Conservation (phyloP, 352 stramenopile genomes). For the Pythium myriotylum region DNA sequence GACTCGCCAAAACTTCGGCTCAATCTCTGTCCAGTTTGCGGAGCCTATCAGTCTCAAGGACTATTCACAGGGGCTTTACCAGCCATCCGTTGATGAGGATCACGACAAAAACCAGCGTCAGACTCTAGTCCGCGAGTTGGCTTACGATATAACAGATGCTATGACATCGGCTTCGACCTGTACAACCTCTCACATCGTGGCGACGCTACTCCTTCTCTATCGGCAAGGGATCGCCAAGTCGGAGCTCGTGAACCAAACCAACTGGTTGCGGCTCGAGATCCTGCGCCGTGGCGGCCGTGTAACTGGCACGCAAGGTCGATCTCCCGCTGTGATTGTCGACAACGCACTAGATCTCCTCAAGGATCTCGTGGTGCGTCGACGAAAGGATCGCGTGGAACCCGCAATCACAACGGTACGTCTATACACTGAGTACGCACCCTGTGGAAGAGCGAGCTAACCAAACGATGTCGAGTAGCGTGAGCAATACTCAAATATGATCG, state of each 20-base stretch:
- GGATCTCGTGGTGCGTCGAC: slow-evolving; percentile 68
- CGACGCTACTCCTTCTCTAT: slow-evolving; percentile 76
- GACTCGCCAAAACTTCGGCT: slow-evolving; percentile 81
- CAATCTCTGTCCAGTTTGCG: slow-evolving; percentile 79
- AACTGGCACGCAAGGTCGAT: slow-evolving; percentile 68
- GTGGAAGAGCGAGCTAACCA: background rate
- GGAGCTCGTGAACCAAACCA: slow-evolving; percentile 69
- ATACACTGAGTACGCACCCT: background rate
- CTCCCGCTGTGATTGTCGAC: slow-evolving; percentile 65
- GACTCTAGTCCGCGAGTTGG: slow-evolving; percentile 61
- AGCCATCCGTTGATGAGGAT: background rate
- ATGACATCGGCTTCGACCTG: slow-evolving; percentile 73
- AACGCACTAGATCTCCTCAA: slow-evolving; percentile 64
- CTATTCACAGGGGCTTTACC: slow-evolving; percentile 28
- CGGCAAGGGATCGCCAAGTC: slow-evolving; percentile 75
- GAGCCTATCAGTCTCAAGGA: slow-evolving; percentile 66
- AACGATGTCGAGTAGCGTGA: slow-evolving; percentile 44
- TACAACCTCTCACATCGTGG: slow-evolving; percentile 74
- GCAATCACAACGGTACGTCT: slow-evolving; percentile 68
- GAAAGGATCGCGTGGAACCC: slow-evolving; percentile 80
- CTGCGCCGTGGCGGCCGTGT: slow-evolving; percentile 69
- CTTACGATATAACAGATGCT: slow-evolving; percentile 73
- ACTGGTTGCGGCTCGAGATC: slow-evolving; percentile 79
- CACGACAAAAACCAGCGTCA: slow-evolving; percentile 2
- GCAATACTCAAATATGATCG: slow-evolving; percentile 87